Evolutionary conservation across 305 asterid species (phyloP).

Genomic region (Withania somnifera): DNA sequence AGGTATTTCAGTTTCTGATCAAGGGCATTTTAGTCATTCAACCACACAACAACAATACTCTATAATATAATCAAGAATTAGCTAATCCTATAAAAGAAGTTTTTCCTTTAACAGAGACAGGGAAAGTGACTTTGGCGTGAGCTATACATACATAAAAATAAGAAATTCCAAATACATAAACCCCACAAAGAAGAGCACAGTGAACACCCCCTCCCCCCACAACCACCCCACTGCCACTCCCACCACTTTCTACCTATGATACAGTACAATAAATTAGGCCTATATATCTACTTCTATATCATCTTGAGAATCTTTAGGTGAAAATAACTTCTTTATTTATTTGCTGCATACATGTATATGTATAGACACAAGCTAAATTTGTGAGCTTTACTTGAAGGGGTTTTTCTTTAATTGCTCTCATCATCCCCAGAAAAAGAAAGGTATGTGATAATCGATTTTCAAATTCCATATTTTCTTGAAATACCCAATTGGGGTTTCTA

Average conservation of each 20-base stretch:
- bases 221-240: neutral
- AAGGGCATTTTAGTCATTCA: neutral
- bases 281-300: neutral
- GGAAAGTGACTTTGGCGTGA: conserved; percentile 33
- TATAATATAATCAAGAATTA: neutral
- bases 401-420: neutral
- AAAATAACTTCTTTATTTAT: neutral
- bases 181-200: neutral
- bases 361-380: neutral
- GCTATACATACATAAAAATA: conserved; percentile 17
- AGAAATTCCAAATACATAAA: neutral
- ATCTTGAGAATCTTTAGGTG: neutral
- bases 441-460: neutral
- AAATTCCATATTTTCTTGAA: neutral
- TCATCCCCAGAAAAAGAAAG: neutral
- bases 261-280: neutral
- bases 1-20: neutral
- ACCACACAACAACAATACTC: neutral
- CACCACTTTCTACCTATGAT: neutral
- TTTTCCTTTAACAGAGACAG: conserved; percentile 36
- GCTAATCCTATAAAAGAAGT: neutral
- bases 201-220: neutral
- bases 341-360: neutral
- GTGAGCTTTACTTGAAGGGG: neutral
- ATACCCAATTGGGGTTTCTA: neutral